Evolutionary conservation across 2,329 filamentous ascomycete species (phyloP).

Genomic region (Neonectria ditissima): DNA sequence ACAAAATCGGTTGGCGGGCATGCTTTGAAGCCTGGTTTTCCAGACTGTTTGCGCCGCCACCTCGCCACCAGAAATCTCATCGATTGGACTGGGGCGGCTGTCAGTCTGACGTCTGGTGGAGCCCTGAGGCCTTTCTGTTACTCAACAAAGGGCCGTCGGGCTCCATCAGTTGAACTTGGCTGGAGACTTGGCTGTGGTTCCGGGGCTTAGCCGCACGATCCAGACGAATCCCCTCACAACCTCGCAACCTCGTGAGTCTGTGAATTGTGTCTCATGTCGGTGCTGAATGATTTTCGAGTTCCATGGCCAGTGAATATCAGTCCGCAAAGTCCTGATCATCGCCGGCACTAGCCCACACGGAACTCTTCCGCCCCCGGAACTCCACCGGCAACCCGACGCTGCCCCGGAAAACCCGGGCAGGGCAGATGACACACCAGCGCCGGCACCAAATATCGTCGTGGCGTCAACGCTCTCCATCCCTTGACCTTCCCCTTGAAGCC

Average conservation of each 20-base stretch:
- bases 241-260: neutral
- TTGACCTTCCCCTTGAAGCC: slow-evolving; percentile 1
- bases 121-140: slow-evolving; percentile 8
- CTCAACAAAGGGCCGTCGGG: slow-evolving; percentile 11
- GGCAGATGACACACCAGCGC: slow-evolving; percentile 5
- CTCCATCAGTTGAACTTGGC: neutral
- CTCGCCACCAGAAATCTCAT: slow-evolving; percentile 11
- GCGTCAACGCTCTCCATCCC: slow-evolving; percentile 19
- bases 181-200: neutral
- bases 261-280: neutral
- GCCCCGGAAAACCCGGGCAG: slow-evolving; percentile 8
- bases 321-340: neutral
- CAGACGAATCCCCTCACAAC: slow-evolving; percentile 2
- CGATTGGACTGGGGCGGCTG: slow-evolving; percentile 12
- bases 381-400: neutral
- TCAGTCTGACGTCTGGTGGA: slow-evolving; percentile 23
- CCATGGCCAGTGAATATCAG: neutral
- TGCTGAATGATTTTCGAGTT: slow-evolving; percentile 17
- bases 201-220: slow-evolving; percentile 18
- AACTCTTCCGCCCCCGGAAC: slow-evolving; percentile 20
- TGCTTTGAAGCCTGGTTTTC: slow-evolving; percentile 8
- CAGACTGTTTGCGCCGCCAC: slow-evolving; percentile 9
- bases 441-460: slow-evolving; percentile 10
- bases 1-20: neutral
- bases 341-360: slow-evolving; percentile 8